Percentiles rank a stretch among this genome's conserved stretches.
phyloP scores from a whole-genome alignment of 208 protist genomes.

The Trypanosoma brucei region DNA sequence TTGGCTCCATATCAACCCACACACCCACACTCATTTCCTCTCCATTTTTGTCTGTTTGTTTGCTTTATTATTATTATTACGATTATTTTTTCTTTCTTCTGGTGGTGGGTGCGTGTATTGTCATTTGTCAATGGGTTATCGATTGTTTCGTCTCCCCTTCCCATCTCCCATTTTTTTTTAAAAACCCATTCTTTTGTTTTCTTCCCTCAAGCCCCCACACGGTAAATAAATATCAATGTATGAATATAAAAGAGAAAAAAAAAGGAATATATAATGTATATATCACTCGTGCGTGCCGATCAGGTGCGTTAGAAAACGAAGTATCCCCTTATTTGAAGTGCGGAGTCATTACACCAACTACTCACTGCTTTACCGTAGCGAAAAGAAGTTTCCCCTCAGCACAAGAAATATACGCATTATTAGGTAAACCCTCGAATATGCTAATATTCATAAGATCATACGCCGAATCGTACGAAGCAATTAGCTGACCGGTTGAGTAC shows the following conservation, averaged over 20 bases:
- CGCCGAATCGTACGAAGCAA: constrained; percentile 30
- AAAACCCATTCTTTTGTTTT: not conserved
- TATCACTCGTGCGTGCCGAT: not conserved
- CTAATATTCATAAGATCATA: constrained; percentile 33
- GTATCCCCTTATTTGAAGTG: too few species aligned
- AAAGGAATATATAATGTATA: too few species aligned
- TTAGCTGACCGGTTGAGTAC: constrained; percentile 26
- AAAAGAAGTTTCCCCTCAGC: constrained; percentile 14
- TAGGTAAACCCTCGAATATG: constrained; percentile 10
- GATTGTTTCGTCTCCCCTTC: not conserved
- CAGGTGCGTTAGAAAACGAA: not conserved
- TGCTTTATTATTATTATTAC: too few species aligned
- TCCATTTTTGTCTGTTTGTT: too few species aligned
- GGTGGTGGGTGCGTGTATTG: too few species aligned
- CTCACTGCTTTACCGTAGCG: constrained; percentile 12
- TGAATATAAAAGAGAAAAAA: not conserved
- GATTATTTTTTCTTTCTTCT: too few species aligned
- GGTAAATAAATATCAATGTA: not conserved
- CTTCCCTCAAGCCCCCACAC: too few species aligned
- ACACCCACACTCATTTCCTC: too few species aligned
- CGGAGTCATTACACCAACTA: not conserved
- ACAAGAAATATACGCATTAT: constrained; percentile 30
- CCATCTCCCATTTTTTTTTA: not conserved
- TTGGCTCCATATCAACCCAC: too few species aligned
- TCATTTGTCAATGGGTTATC: too few species aligned